These are phyloP conservation scores for Cladosporium sp. DNA, from an alignment of 2,329 filamentous ascomycete species.

Conservation along the genomic window DNA sequence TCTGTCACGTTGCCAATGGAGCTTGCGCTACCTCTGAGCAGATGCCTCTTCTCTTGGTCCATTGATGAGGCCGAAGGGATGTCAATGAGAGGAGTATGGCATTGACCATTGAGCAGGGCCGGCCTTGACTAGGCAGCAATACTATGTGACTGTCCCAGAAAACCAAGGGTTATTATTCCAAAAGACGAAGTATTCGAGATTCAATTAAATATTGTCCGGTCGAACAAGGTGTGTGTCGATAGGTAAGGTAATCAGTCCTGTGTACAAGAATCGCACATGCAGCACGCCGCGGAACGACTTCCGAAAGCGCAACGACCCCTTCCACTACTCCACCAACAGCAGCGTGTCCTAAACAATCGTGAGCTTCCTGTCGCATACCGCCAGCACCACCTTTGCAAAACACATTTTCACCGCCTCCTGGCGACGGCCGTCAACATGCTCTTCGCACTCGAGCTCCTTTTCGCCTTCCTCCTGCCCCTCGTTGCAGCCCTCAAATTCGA, in stretches of 20 bases:
- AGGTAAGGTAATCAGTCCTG: too few species aligned
- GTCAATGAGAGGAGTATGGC: background rate
- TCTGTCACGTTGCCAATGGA: background rate
- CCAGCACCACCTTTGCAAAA: constrained; percentile 10
- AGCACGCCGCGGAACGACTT: background rate
- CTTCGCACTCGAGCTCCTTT: constrained; percentile 37
- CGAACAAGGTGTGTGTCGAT: too few species aligned
- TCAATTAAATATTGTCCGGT: too few species aligned
- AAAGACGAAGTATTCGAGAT: too few species aligned
- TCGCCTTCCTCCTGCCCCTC: constrained; percentile 46
- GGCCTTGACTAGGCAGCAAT: too few species aligned
- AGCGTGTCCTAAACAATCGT: constrained; percentile 12
- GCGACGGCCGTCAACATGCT: constrained; percentile 15
- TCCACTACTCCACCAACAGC: constrained; percentile 4
- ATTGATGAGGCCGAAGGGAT: background rate
- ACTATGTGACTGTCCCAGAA: background rate
- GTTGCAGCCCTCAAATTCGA: constrained; percentile 86
- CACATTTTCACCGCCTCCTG: background rate
- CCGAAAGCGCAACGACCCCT: constrained; percentile 8
- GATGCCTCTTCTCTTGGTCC: background rate
- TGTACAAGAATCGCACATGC: background rate
- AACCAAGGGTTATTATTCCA: background rate
- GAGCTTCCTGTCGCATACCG: constrained; percentile 8
- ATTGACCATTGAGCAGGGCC: background rate
- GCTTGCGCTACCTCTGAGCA: too few species aligned